These are phyloP conservation scores for Metschnikowia aberdeeniae DNA, from an alignment of 805 yeast species.

Conservation along the genomic window DNA sequence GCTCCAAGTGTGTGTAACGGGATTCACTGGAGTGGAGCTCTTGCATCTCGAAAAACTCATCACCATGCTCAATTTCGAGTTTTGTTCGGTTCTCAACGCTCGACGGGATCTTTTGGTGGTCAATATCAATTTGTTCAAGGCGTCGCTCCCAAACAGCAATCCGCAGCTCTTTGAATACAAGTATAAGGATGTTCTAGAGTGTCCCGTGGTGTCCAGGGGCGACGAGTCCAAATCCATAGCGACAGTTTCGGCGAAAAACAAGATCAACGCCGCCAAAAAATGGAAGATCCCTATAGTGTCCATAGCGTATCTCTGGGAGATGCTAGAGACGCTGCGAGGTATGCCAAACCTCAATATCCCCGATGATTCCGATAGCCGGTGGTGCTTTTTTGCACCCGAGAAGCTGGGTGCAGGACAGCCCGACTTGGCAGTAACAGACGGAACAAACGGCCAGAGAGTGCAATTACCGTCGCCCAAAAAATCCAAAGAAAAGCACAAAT, in stretches of 20 bases:
- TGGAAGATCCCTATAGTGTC: conserved; percentile 60
- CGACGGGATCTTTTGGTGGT: conserved; percentile 55
- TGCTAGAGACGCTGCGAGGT: conserved; percentile 26
- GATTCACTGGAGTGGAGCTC: conserved; percentile 73
- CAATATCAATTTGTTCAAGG: conserved; percentile 45
- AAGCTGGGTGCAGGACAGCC: not conserved
- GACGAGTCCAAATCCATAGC: conserved; percentile 27
- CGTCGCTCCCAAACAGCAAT: conserved; percentile 33
- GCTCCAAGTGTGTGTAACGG: conserved; percentile 53
- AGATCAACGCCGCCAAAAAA: conserved; percentile 53
- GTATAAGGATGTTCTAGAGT: conserved; percentile 28
- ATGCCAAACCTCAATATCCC: conserved; percentile 27
- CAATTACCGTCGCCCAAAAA: conserved; percentile 54
- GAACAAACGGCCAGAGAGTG: conserved; percentile 12
- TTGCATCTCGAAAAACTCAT: conserved; percentile 67
- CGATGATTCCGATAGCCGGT: conserved; percentile 40
- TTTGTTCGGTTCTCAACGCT: conserved; percentile 45
- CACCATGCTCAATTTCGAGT: conserved; percentile 47
- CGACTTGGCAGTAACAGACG: conserved; percentile 6
- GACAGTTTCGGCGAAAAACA: conserved; percentile 45
- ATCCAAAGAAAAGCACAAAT: conserved; percentile 37
- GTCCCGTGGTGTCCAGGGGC: conserved; percentile 29
- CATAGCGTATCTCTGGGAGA: conserved; percentile 51
- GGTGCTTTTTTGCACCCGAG: conserved; percentile 56
- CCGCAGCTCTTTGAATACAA: conserved; percentile 40